Conservation (phyloP, 1,284 basidiomycete genomes). For the Microbotryomycetes sp. region DNA sequence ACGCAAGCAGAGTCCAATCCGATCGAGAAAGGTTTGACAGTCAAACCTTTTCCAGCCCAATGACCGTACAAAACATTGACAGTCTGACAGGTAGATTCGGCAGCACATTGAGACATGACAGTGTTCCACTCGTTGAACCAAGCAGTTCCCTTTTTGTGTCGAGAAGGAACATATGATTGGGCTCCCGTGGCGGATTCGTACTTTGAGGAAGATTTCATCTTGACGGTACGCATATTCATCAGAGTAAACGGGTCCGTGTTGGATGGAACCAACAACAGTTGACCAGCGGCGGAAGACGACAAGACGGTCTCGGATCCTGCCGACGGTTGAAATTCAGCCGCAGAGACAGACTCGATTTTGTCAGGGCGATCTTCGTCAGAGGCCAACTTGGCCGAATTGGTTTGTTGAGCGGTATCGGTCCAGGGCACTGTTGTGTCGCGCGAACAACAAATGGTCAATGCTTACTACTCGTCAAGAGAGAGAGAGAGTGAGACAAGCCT, state of each 20-base stretch:
- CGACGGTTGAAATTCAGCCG: constrained; percentile 4
- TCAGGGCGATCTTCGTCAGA: neutral
- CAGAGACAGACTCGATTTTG: constrained; percentile 6
- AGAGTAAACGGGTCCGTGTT: constrained; percentile 33
- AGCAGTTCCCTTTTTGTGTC: constrained; percentile 13
- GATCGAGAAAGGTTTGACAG: constrained; percentile 27
- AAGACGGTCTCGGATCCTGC: neutral
- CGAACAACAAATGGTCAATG: neutral
- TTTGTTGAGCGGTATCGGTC: neutral
- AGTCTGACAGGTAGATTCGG: constrained; percentile 14
- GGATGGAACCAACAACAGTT: constrained; percentile 14
- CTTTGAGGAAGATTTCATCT: constrained; percentile 26
- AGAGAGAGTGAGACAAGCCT: neutral
- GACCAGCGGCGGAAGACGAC: neutral
- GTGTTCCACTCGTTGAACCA: constrained; percentile 33
- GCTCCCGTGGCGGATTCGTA: constrained; percentile 21
- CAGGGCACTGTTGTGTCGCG: constrained; percentile 6
- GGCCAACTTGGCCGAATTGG: neutral
- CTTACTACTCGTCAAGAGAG: no score
- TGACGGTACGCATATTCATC: constrained; percentile 36
- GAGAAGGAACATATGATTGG: constrained; percentile 18
- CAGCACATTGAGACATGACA: constrained; percentile 24
- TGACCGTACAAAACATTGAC: constrained; percentile 34
- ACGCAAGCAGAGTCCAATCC: constrained; percentile 35
- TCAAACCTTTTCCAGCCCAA: constrained; percentile 30